Evolutionary conservation across 257 asterid genomes (phyloP).

Genomic region (Knoxia roxburghii): DNA sequence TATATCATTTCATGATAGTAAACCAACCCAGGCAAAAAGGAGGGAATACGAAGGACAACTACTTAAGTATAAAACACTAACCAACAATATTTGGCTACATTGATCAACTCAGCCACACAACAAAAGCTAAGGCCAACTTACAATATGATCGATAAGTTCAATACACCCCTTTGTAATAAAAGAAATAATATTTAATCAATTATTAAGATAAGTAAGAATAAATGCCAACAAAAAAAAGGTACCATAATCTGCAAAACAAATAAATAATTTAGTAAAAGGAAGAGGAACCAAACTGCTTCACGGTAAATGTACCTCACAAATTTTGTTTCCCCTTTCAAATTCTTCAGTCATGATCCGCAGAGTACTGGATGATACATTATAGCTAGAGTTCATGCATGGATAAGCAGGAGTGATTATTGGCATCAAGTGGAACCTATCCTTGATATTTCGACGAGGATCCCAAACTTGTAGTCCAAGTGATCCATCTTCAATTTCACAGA

Average conservation of each 20-base stretch:
- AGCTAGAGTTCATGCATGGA: slow-evolving; percentile 45
- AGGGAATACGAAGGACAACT: too few species aligned
- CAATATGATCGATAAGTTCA: neutral
- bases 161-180: neutral
- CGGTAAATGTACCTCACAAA: slow-evolving; percentile 29
- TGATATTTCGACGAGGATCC: slow-evolving; percentile 39
- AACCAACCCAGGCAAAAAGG: neutral
- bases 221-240: neutral
- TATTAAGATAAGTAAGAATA: neutral
- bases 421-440: slow-evolving; percentile 38
- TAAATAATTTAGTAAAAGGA: neutral
- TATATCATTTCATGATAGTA: neutral
- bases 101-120: neutral
- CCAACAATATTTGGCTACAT: neutral
- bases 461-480: slow-evolving; percentile 37
- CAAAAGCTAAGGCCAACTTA: neutral
- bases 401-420: slow-evolving; percentile 45
- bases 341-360: slow-evolving; percentile 40
- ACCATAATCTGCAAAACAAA: neutral
- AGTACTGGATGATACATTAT: slow-evolving; percentile 42
- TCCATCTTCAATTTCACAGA: slow-evolving; percentile 35
- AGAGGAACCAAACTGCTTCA: neutral
- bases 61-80: neutral
- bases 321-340: slow-evolving; percentile 34
- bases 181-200: neutral